Percentiles rank a stretch among this genome's conserved stretches.
Conservation (phyloP, 108 stramenopile genomes). For the Nitzschia sp. region DNA sequence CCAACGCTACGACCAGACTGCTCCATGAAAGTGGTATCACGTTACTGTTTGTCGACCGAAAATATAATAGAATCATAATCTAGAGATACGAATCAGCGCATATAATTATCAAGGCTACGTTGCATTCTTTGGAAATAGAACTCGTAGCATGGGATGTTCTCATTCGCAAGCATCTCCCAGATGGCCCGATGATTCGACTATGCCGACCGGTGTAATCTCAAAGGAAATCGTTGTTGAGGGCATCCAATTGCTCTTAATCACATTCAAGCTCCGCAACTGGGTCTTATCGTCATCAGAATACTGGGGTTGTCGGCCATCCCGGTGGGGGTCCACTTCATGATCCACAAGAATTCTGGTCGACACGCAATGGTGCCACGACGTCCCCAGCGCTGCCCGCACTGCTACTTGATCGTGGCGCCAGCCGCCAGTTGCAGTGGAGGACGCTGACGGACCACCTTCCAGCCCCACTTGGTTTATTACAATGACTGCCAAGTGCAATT, state of each 20-base stretch:
- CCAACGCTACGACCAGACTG: no score
- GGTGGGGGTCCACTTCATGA: constrained; percentile 5
- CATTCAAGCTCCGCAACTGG: constrained; percentile 1
- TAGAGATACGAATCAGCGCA: not conserved
- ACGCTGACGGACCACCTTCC: constrained; percentile 11
- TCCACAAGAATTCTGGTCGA: constrained; percentile 67
- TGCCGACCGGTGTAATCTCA: constrained; percentile 22
- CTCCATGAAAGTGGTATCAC: no score
- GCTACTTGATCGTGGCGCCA: constrained; percentile 5
- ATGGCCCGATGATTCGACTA: no score
- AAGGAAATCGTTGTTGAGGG: constrained; percentile 9
- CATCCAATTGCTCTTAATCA: constrained; percentile 52
- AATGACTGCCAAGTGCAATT: constrained; percentile 68
- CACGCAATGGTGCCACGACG: constrained; percentile 87
- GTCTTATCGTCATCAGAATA: not conserved
- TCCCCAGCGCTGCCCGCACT: constrained; percentile 74
- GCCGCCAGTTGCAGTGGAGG: no score
- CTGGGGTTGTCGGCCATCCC: not conserved
- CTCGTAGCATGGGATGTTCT: no score
- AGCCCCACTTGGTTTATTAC: constrained; percentile 79
- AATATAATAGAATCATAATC: not conserved
- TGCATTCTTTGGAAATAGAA: no score
- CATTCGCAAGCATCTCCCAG: no score
- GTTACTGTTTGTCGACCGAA: no score
- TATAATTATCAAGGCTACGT: not conserved